Conservation (phyloP, 2,329 filamentous ascomycete species). For the Lecanosticta acicola region DNA sequence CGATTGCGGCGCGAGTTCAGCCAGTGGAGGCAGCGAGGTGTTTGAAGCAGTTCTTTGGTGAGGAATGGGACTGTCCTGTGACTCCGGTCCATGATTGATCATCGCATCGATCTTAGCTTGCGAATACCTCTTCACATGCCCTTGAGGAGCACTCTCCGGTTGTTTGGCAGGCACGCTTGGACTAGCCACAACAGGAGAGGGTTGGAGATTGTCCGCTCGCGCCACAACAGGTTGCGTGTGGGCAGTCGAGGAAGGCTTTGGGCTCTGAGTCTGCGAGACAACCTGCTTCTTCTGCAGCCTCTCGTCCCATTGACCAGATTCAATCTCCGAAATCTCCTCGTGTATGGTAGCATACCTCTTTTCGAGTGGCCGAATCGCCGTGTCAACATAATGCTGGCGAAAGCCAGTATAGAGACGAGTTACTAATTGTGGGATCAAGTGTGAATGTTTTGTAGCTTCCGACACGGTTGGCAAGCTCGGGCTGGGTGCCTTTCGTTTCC, state of each 20-base stretch:
- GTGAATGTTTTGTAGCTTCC: constrained; percentile 60
- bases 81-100: constrained; percentile 34
- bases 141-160: constrained; percentile 8
- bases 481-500: constrained; percentile 69
- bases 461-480: constrained; percentile 59
- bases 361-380: constrained; percentile 70
- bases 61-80: constrained; percentile 23
- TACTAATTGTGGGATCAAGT: constrained; percentile 65
- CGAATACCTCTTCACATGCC: constrained; percentile 23
- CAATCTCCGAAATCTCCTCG: constrained; percentile 63
- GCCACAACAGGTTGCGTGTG: constrained; percentile 16
- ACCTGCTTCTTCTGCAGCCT: constrained; percentile 24
- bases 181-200: constrained; percentile 13
- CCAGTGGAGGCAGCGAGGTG: constrained; percentile 31
- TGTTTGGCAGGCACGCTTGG: constrained; percentile 13
- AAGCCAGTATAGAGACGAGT: constrained; percentile 71
- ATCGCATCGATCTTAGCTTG: constrained; percentile 34
- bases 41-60: constrained; percentile 29
- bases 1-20: constrained; percentile 33
- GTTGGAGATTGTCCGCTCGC: constrained; percentile 9
- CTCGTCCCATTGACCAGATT: constrained; percentile 54
- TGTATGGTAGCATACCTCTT: constrained; percentile 54
- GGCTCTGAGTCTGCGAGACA: constrained; percentile 16
- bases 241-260: constrained; percentile 23
- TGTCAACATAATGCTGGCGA: constrained; percentile 59